Evolutionary conservation across 352 stramenopile species (phyloP).

Genomic region (Blastocystis sp.): DNA sequence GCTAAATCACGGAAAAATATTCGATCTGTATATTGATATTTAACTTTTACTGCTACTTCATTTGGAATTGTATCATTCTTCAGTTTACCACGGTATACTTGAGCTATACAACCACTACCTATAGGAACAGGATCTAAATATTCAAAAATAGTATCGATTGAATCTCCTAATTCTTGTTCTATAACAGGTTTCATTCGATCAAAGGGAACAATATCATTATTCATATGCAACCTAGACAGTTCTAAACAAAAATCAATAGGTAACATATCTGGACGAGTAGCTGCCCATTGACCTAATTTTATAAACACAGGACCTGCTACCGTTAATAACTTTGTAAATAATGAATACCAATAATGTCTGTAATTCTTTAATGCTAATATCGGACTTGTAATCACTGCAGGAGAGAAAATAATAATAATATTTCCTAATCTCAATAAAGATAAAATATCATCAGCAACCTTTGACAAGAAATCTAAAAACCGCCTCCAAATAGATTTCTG

Average conservation of each 20-base stretch:
- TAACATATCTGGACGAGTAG: slow-evolving; percentile 32
- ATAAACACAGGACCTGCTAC: slow-evolving; percentile 14
- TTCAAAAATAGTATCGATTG: slow-evolving; percentile 10
- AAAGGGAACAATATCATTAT: slow-evolving; percentile 12
- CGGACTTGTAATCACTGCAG: slow-evolving; percentile 1
- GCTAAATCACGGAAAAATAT: slow-evolving; percentile 5
- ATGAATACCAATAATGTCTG: slow-evolving; percentile 2
- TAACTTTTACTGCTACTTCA: slow-evolving; percentile 29
- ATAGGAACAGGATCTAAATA: slow-evolving; percentile 7
- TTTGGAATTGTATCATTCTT: slow-evolving; percentile 14
- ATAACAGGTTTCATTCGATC: not conserved
- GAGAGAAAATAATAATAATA: slow-evolving; percentile 15
- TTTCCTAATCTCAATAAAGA: no score
- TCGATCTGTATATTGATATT: slow-evolving; percentile 7
- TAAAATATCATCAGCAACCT: no score
- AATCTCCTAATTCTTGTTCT: slow-evolving; percentile 26
- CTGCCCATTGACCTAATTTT: slow-evolving; percentile 33
- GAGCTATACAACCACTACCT: slow-evolving; percentile 32
- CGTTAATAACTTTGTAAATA: slow-evolving; percentile 9
- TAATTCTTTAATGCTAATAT: slow-evolving; percentile 11
- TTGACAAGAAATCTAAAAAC: no score
- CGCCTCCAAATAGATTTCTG: no score
- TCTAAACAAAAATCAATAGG: slow-evolving; percentile 16
- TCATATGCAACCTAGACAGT: slow-evolving; percentile 14
- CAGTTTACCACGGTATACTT: no score